These are phyloP conservation scores for Penicillium malachiteum DNA, from an alignment of 495 filamentous ascomycete species.

Conservation along the genomic window DNA sequence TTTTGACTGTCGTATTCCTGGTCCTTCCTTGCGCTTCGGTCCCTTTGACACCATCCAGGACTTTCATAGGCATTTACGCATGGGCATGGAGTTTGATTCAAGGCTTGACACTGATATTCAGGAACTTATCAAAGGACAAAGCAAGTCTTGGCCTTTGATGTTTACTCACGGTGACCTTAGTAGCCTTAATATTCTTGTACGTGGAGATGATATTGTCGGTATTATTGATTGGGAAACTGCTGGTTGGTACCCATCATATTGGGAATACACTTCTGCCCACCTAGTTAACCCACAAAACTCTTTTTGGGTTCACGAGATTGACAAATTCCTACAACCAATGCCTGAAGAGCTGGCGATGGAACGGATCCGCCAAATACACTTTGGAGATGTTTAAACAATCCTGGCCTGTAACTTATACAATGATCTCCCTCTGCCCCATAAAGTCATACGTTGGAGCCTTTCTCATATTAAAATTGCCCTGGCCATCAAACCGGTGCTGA, in stretches of 20 bases:
- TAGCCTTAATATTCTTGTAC: slow-evolving; percentile 42
- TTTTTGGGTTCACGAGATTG: slow-evolving; percentile 48
- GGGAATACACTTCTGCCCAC: slow-evolving; percentile 51
- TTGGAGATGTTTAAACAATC: slow-evolving; percentile 31
- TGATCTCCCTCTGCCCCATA: slow-evolving; percentile 31
- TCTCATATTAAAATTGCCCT: no score
- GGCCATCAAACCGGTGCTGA: no score
- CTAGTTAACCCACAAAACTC: slow-evolving; percentile 47
- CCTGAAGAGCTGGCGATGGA: slow-evolving; percentile 51
- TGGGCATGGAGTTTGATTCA: slow-evolving; percentile 34
- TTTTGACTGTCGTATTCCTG: slow-evolving; percentile 40
- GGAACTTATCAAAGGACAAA: slow-evolving; percentile 38
- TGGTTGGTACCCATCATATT: slow-evolving; percentile 52
- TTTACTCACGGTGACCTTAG: slow-evolving; percentile 46
- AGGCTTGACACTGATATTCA: slow-evolving; percentile 31
- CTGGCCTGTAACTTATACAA: slow-evolving; percentile 12
- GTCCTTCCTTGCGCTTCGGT: slow-evolving; percentile 31
- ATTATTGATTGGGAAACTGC: slow-evolving; percentile 56
- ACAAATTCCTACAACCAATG: slow-evolving; percentile 47
- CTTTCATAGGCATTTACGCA: slow-evolving; percentile 44
- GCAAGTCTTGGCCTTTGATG: slow-evolving; percentile 29
- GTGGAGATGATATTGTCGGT: slow-evolving; percentile 40
- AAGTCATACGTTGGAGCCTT: no score
- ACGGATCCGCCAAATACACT: slow-evolving; percentile 38
- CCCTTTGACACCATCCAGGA: slow-evolving; percentile 42